Conservation (phyloP, 805 yeast genomes). For the Ogataea nakhonphanomensis region DNA sequence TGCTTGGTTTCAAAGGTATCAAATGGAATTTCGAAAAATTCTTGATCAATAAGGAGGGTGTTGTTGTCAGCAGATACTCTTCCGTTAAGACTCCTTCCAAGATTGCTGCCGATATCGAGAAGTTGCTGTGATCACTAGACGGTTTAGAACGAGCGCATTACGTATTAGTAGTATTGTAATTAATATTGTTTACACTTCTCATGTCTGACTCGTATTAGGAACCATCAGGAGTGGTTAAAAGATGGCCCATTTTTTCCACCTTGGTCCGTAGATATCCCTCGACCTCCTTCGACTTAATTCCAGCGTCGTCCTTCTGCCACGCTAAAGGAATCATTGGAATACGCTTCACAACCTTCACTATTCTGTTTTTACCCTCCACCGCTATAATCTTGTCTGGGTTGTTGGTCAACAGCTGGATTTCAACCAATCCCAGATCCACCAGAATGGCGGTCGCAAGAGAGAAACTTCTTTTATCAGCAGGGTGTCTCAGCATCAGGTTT, state of each 20-base stretch:
- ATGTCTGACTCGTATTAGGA: background rate
- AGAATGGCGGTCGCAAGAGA: conserved; percentile 91
- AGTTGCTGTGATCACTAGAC: conserved; percentile 39
- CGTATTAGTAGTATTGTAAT: background rate
- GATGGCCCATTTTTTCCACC: conserved; percentile 96
- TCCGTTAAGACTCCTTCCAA: conserved; percentile 66
- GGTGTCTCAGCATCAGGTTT: conserved; percentile 85
- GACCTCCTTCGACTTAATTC: conserved; percentile 80
- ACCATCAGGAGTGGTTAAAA: conserved; percentile 47
- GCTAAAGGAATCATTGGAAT: conserved; percentile 97
- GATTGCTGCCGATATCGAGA: conserved; percentile 57
- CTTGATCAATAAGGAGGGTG: conserved; percentile 50
- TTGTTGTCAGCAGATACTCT: conserved; percentile 50
- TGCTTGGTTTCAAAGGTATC: conserved; percentile 67
- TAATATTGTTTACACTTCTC: background rate
- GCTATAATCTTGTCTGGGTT: conserved; percentile 96
- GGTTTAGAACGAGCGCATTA: background rate
- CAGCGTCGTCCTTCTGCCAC: conserved; percentile 62
- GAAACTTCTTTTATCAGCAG: conserved; percentile 96
- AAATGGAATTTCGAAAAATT: conserved; percentile 64
- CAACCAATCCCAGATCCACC: conserved; percentile 69
- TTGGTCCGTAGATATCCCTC: conserved; percentile 93
- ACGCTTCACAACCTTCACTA: conserved; percentile 76
- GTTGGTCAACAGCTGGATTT: conserved; percentile 80
- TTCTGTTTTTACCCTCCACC: conserved; percentile 80